phyloP scores from a whole-genome alignment of 73 alveolate genomes.

The Paramecium sexaurelia region DNA sequence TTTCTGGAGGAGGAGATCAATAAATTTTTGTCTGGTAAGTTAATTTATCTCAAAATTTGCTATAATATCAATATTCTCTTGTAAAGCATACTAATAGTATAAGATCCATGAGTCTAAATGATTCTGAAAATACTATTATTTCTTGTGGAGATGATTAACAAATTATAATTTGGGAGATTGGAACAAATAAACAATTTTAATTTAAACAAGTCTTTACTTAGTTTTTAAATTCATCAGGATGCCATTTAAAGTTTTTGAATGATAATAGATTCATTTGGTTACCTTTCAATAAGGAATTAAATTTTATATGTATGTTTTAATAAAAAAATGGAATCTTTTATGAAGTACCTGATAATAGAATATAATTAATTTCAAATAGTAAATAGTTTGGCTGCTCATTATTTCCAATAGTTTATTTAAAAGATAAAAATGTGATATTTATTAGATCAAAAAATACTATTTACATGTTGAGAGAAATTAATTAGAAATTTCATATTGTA shows the following conservation, averaged over 20 bases:
- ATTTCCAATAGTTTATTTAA: not conserved
- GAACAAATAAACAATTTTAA: not conserved
- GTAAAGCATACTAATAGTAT: not conserved
- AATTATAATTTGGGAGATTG: not conserved
- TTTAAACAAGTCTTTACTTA: too few relatives aligned
- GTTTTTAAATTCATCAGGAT: not conserved
- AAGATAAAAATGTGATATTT: too few relatives aligned
- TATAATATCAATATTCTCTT: not conserved
- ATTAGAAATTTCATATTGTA: not conserved
- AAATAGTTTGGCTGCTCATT: not conserved
- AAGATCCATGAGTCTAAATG: not conserved
- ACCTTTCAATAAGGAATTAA: not conserved
- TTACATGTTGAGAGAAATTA: not conserved
- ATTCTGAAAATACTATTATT: not conserved
- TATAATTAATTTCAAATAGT: too few relatives aligned
- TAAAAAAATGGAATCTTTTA: not conserved
- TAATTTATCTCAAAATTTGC: too few relatives aligned
- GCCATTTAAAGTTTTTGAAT: not conserved
- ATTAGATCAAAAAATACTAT: not conserved
- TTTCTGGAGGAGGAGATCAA: not conserved
- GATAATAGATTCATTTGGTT: not conserved
- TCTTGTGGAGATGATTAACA: not conserved
- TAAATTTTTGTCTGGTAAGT: not conserved
- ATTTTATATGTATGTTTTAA: not conserved
- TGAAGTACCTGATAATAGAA: not conserved